phyloP scores from a whole-genome alignment of 768 basidiomycete genomes.

The Phylloporus rhodoxanthus region DNA sequence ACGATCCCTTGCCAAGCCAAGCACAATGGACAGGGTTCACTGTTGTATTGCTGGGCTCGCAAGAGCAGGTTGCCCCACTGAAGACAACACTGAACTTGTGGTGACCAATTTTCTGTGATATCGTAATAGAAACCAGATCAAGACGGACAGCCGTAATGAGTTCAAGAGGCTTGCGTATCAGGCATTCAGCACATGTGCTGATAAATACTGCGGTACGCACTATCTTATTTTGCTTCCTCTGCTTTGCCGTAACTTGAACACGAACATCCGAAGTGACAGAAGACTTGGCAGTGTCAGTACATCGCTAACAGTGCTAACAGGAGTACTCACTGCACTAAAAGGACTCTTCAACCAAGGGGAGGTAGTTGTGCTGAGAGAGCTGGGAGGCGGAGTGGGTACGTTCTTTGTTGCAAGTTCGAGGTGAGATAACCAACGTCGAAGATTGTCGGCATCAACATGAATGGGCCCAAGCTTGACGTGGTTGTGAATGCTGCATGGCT shows the following conservation, averaged over 20 bases:
- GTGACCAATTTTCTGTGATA: slow-evolving; percentile 34
- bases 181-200: background rate
- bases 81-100: slow-evolving; percentile 41
- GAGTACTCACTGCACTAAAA: slow-evolving; percentile 19
- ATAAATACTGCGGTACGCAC: slow-evolving; percentile 8
- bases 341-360: slow-evolving; percentile 28
- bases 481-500: slow-evolving; percentile 47
- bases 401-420: slow-evolving; percentile 7
- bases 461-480: slow-evolving; percentile 43
- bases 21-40: slow-evolving; percentile 41
- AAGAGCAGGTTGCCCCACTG: slow-evolving; percentile 35
- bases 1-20: slow-evolving; percentile 48
- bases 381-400: background rate
- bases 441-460: slow-evolving; percentile 42
- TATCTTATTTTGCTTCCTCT: slow-evolving; percentile 15
- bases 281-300: slow-evolving; percentile 14
- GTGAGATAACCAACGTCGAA: slow-evolving; percentile 11
- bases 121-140: slow-evolving; percentile 41
- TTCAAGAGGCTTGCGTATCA: slow-evolving; percentile 14
- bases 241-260: slow-evolving; percentile 8
- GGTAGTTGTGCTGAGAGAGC: slow-evolving; percentile 3
- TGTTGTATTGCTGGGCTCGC: slow-evolving; percentile 45
- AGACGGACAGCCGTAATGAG: slow-evolving; percentile 39
- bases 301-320: background rate
- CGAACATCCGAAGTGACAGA: slow-evolving; percentile 13